Base-by-base conservation (phyloP, 2,329 filamentous ascomycete species). In the Fusarium veterinarium region DNA sequence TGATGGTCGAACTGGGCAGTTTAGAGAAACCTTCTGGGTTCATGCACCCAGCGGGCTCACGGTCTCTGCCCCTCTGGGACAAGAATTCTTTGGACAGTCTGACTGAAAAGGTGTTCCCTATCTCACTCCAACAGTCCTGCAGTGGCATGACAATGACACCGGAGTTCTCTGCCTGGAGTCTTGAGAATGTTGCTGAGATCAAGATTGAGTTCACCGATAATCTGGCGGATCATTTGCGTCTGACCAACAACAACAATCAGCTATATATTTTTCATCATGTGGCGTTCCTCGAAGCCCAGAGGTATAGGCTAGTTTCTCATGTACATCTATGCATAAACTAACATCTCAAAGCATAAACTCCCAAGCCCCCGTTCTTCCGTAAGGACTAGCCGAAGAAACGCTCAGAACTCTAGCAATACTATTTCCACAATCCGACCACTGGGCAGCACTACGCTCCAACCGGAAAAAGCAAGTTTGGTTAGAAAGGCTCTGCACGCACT, bases 331-430 rank as follows among this genome's bases (percentile, higher is more conserved):
- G 7, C 4, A 8, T 46, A 3, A 8, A 8, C 44, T 46, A n/a
- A 30, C 2, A 6, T 11, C 10, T 0, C 2, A 1, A n/a, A 48
- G 45, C 13, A 16, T 10, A 16, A 30, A n/a, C 8, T 4, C 10
- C 11, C n/a, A 44, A 2, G 3, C 28, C 35, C 35, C 35, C 9
- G 4, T 6, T 8, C 45, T 31, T 0, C 45, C 45, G 0, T 1
- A 13, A 19, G 46, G 20, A 0, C 0, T 49, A 1, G 30, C 46
- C 0, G 46, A 49, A 13, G 46, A 49, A 4, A 49, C 46, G 0
- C 20, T 49, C 0, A 13, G 46, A 23, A 49, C 30, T 0, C 5
- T 49, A 0, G 16, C 46, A 0, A 1, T 33, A 0, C 3, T 49
- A 0, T 49, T 49, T 0, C 46, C 46, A 0, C 46, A 33, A 1